Evolutionary conservation across 176 grass and related monocot species (phyloP), one percentile per base, ranked within the genome.

Genomic region (Phragmites australis): DNA sequence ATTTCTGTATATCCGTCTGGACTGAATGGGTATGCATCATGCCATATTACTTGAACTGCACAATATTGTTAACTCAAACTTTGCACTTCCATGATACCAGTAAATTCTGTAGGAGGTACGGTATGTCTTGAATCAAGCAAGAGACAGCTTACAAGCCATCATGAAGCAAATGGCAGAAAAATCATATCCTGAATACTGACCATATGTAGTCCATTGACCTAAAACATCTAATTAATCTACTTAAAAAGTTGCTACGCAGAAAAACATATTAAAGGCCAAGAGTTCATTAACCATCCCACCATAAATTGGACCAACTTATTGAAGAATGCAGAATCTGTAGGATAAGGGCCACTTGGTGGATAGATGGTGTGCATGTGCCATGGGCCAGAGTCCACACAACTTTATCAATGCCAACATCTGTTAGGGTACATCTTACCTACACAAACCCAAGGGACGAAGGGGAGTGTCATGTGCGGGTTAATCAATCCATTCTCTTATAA

Each of bases 331-430:
- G 16, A 37, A 85, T 42, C 12, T 41, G 16, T 68, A 48, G 21
- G 45, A 64, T 14, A 40, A 84, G 53, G 10, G 58, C 30, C n/a
- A 78, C 53, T 42, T 39, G 42, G 65, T 69, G 4, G 13, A 46
- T 45, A 32, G 25, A 23, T 70, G 74, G 43, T 60, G 30, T 41
- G 42, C 52, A 78, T 68, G 72, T 66, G 62, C 49, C n/a, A 84
- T 47, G 27, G 49, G 26, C 61, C 25, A 45, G 34, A 74, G 47
- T 43, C 17, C 26, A 71, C 37, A 46, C 40, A 47, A 84, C 68
- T 83, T 65, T 83, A 31, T 6, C 34, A 32, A 41, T 75, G 81
- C 74, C 80, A 82, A 74, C 80, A 54, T 65, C 80, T 62, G 30
- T 27, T 70, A 27, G 23, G 80, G 29, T 51, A 40, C 54, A 63